Evolutionary conservation across 495 filamentous ascomycete genomes (phyloP).

Genomic region (Tuber borchii): DNA sequence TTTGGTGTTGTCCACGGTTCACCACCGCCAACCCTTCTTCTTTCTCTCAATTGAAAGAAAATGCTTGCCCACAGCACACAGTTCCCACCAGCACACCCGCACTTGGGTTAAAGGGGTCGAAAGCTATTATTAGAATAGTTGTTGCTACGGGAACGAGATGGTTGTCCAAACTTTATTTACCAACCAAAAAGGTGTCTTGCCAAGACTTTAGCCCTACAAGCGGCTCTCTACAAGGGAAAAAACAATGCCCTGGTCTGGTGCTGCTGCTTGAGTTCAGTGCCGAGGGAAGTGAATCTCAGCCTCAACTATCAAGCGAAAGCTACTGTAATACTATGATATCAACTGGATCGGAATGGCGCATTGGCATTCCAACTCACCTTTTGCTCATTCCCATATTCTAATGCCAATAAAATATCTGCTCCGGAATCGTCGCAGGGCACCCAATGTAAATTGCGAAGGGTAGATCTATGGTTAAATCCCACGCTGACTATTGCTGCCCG

Average conservation of each 20-base stretch:
- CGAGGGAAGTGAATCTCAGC: neutral
- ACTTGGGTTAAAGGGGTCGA: neutral
- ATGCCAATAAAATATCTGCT: neutral
- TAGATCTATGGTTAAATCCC: neutral
- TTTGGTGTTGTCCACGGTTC: no score
- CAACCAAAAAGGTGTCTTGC: neutral
- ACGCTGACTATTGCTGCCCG: neutral
- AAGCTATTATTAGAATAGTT: neutral
- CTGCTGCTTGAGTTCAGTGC: neutral
- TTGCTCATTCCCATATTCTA: neutral
- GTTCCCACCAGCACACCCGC: neutral
- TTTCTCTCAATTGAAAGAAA: neutral
- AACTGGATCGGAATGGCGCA: neutral
- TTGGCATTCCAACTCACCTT: neutral
- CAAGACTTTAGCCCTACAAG: neutral
- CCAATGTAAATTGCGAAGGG: neutral
- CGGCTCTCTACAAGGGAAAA: neutral
- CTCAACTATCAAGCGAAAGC: neutral
- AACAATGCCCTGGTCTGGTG: neutral
- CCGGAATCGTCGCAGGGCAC: neutral
- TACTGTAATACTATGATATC: no score
- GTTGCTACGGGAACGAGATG: constrained; percentile 4
- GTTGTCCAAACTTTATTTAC: neutral
- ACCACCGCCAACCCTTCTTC: neutral
- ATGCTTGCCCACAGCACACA: neutral